Percentiles rank a stretch among this genome's conserved stretches.
phyloP scores from a whole-genome alignment of 768 basidiomycete species.

The Pluteus cervinus region DNA sequence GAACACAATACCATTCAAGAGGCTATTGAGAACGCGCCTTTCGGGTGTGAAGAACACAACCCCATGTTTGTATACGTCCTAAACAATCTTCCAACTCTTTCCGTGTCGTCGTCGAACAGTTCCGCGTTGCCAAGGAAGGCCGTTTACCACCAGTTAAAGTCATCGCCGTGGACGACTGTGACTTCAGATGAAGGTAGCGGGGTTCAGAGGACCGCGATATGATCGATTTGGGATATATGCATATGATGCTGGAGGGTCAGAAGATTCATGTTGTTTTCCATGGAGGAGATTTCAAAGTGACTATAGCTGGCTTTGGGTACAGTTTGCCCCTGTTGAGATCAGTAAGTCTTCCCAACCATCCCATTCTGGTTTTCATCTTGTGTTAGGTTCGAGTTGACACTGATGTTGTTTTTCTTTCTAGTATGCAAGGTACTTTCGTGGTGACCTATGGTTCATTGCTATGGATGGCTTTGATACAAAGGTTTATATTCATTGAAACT shows the following conservation, averaged over 20 bases:
- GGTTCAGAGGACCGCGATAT: slow-evolving; percentile 82
- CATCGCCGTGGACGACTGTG: slow-evolving; percentile 96
- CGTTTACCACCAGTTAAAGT: slow-evolving; percentile 88
- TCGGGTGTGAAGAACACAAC: slow-evolving; percentile 93
- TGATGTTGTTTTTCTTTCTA: slow-evolving; percentile 22
- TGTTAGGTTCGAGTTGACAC: slow-evolving; percentile 1
- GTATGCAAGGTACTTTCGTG: slow-evolving; percentile 95
- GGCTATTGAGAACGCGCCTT: slow-evolving; percentile 95
- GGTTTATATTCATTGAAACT: slow-evolving; percentile 88
- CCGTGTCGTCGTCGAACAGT: slow-evolving; percentile 91
- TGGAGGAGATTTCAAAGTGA: slow-evolving; percentile 89
- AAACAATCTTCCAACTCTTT: slow-evolving; percentile 97
- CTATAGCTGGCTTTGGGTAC: slow-evolving; percentile 97
- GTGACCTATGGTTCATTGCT: slow-evolving; percentile 87
- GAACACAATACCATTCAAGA: slow-evolving; percentile 97
- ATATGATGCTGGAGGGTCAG: slow-evolving; percentile 77
- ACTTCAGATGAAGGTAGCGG: slow-evolving; percentile 97
- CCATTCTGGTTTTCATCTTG: slow-evolving; percentile 2
- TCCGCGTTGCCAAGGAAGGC: slow-evolving; percentile 75
- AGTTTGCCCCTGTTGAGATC: slow-evolving; percentile 88
- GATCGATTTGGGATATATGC: slow-evolving; percentile 98
- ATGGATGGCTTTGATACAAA: slow-evolving; percentile 99
- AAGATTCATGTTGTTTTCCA: slow-evolving; percentile 74
- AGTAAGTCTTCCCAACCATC: slow-evolving; percentile 40
- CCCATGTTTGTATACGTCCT: slow-evolving; percentile 95